Base-by-base conservation (phyloP, 2,329 filamentous ascomycete species). In the Lizonia empirigonia region DNA sequence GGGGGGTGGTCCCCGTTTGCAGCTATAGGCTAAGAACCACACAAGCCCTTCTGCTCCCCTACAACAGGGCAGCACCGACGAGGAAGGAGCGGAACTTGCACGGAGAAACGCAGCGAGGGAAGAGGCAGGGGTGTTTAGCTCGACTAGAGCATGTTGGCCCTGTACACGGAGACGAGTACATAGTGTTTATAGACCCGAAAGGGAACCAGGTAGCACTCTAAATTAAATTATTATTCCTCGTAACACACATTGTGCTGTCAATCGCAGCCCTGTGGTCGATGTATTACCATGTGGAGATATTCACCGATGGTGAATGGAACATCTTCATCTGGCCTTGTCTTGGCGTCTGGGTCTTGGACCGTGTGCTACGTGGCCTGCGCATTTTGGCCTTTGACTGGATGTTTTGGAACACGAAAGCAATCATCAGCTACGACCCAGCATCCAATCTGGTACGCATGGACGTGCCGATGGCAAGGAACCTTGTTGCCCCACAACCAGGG, bases 201-300 rank as follows among this genome's bases (percentile, higher is more conserved):
- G n/a, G n/a, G n/a, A n/a, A n/a, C n/a, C n/a, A n/a, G n/a, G n/a
- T n/a, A n/a, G n/a, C n/a, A n/a, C n/a, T n/a, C n/a, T n/a, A n/a
- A n/a, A n/a, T n/a, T n/a, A n/a, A n/a, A n/a, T n/a, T n/a, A n/a
- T 18, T 71, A 45, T 63, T 76, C 60, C 56, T 83, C 77, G 3
- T 73, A 65, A 30, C 75, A 59, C 35, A 81, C 77, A 52, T 80
- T 68, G 44, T 74, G 68, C 24, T 70, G 52, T 68, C 69, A 12
- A 56, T 72, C 29, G 53, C 82, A 0, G 64, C 82, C 0, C 61
- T 85, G 1, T 63, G 78, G 24, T 77, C 77, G 0, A 79, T 84
- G 75, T 79, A 80, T 29, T 78, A 77, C 46, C 73, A 85, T 57
- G 70, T 82, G 50, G 72, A 82, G n/a, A 80, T 83, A 18, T 83